Percentiles rank a stretch among this genome's conserved stretches.
phyloP scores from a whole-genome alignment of 163 green algal genomes.

The Scenedesmus sp. region DNA sequence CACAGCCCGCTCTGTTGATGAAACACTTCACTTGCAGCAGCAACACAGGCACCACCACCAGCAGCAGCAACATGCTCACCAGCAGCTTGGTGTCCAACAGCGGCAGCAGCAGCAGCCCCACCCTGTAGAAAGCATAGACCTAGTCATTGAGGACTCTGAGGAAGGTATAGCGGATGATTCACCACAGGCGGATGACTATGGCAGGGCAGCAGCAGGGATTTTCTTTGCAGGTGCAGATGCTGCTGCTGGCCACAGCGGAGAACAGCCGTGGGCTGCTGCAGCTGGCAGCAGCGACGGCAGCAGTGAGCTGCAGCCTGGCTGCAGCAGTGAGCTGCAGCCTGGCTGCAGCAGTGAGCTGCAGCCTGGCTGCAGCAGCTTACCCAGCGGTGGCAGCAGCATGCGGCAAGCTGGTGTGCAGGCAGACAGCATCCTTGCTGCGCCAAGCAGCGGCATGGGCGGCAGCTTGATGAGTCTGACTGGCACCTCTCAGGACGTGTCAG shows the following conservation, averaged over 20 bases:
- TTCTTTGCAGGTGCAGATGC: not conserved
- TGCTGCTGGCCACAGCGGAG: not conserved
- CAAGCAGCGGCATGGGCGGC: not conserved
- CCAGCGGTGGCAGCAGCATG: not conserved
- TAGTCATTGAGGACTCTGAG: not conserved
- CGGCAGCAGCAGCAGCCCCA: not conserved
- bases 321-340: not conserved
- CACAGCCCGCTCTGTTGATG: not conserved
- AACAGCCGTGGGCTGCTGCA: not conserved
- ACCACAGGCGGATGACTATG: not conserved
- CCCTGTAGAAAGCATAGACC: not conserved
- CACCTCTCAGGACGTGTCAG: not conserved
- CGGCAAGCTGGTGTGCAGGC: not conserved
- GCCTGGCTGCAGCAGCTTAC: not conserved
- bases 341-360: not conserved
- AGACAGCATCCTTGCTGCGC: not conserved
- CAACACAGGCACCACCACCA: not conserved
- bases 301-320: not conserved
- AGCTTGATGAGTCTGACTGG: not conserved
- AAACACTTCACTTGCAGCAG: not conserved
- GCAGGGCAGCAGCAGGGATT: not conserved
- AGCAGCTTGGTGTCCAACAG: not conserved
- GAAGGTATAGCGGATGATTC: not conserved
- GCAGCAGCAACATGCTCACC: not conserved
- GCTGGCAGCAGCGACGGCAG: conserved; percentile 4